Conservation (phyloP, 495 filamentous ascomycete genomes). For the Cercophora scortea region DNA sequence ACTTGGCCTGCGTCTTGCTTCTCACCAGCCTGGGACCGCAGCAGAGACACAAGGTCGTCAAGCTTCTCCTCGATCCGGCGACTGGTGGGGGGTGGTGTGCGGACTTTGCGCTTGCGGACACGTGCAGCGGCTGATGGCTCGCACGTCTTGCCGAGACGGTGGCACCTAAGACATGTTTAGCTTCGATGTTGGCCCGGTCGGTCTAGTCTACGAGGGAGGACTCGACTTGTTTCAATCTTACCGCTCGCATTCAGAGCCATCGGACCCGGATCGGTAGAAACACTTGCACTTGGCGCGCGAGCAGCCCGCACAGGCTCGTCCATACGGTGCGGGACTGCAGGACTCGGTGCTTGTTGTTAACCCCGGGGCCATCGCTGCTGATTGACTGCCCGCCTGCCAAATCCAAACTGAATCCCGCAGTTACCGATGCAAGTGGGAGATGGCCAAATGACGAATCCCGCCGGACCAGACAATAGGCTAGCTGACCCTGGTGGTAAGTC, state of each 20-base stretch:
- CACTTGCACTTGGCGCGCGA: constrained; percentile 23
- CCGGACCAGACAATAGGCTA: too few relatives aligned
- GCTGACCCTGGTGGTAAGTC: too few relatives aligned
- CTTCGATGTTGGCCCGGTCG: background rate
- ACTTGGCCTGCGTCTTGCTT: constrained; percentile 2
- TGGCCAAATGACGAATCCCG: too few relatives aligned
- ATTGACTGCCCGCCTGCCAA: too few relatives aligned
- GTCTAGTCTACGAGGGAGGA: background rate
- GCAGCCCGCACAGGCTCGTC: constrained; percentile 16
- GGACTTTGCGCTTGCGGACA: constrained; percentile 16
- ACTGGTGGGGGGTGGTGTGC: background rate
- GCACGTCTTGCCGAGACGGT: constrained; percentile 18
- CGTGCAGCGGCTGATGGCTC: constrained; percentile 6
- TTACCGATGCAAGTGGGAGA: too few relatives aligned
- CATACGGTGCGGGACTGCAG: constrained; percentile 17
- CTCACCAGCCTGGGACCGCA: constrained; percentile 17
- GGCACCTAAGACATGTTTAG: constrained; percentile 5
- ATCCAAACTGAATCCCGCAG: too few relatives aligned
- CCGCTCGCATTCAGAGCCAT: constrained; percentile 13
- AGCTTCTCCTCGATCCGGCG: constrained; percentile 18
- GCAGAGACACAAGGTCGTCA: constrained; percentile 15
- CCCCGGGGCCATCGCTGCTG: too few relatives aligned
- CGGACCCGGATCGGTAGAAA: constrained; percentile 16
- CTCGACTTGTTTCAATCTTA: background rate
- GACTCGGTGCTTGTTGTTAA: background rate